Percentiles rank a stretch among this genome's conserved stretches.
Conservation (phyloP, 1,284 basidiomycete species). For the Athelia psychrophila region DNA sequence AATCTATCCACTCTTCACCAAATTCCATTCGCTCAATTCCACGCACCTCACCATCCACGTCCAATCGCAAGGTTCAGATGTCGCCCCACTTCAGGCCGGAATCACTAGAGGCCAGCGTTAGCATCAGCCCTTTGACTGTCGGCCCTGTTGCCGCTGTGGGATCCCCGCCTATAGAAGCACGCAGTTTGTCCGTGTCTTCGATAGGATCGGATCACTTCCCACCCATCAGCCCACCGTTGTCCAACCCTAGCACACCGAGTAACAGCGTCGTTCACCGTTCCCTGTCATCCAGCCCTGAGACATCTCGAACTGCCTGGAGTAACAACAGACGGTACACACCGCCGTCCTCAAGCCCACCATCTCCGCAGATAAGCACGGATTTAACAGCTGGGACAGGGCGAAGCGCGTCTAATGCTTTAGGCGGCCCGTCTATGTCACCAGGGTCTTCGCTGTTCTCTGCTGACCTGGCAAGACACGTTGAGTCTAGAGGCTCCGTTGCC, state of each 20-base stretch:
- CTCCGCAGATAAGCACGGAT: background rate
- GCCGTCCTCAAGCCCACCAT: background rate
- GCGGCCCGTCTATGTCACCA: background rate
- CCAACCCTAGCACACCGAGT: background rate
- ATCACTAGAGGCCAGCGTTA: constrained; percentile 30
- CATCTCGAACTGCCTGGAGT: background rate
- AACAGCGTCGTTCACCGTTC: background rate
- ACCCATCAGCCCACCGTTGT: background rate
- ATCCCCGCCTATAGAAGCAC: background rate
- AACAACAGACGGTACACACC: background rate
- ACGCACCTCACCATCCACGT: constrained; percentile 16
- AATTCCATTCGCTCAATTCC: constrained; percentile 10
- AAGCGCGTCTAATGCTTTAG: too few species aligned
- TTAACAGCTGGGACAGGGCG: background rate
- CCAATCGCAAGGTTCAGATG: constrained; percentile 29
- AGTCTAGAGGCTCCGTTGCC: background rate
- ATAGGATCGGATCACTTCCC: background rate
- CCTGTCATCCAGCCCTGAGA: background rate
- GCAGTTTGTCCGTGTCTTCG: background rate
- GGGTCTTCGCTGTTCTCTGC: background rate
- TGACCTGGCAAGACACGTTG: background rate
- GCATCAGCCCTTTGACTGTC: constrained; percentile 1
- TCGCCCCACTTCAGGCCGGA: constrained; percentile 32
- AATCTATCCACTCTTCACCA: constrained; percentile 7
- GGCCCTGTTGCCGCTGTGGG: background rate